phyloP scores from a whole-genome alignment of 2,329 filamentous ascomycete genomes.

The Apiospora arundinis region DNA sequence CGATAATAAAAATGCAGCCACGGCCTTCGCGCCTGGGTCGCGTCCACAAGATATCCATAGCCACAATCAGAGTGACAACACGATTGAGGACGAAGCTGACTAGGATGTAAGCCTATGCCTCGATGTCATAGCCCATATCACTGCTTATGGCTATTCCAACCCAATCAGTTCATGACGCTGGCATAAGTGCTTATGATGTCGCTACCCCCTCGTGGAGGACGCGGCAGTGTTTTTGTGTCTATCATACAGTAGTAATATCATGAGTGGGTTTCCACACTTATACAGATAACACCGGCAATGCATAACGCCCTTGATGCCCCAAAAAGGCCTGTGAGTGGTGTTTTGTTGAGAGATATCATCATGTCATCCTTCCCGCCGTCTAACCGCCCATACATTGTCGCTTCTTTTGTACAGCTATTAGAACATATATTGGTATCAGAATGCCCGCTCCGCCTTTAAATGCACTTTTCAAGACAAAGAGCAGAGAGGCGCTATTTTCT shows the following conservation, averaged over 20 bases:
- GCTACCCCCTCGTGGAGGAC: background rate
- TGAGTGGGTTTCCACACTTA: background rate
- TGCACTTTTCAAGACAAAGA: background rate
- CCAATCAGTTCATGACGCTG: too few species aligned
- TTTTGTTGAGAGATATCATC: background rate
- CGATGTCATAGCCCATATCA: too few species aligned
- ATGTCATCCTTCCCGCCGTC: background rate
- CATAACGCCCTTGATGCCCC: slow-evolving; percentile 11
- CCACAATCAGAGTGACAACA: background rate
- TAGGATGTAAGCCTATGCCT: background rate
- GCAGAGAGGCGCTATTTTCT: slow-evolving; percentile 30
- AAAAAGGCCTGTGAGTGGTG: background rate
- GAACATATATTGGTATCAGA: slow-evolving; percentile 21
- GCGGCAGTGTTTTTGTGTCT: slow-evolving; percentile 10
- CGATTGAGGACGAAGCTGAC: background rate
- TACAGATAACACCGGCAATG: slow-evolving; percentile 5
- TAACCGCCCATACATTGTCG: slow-evolving; percentile 2
- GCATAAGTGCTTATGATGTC: too few species aligned
- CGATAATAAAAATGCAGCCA: slow-evolving; percentile 68
- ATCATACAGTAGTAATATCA: slow-evolving; percentile 20
- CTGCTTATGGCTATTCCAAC: too few species aligned
- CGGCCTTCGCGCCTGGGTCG: background rate
- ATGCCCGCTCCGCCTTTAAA: slow-evolving; percentile 3
- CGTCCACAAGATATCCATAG: background rate
- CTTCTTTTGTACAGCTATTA: slow-evolving; percentile 21